Conservation (phyloP, 1,139 yeast genomes). For the Debaryomycetaceae sp. region DNA sequence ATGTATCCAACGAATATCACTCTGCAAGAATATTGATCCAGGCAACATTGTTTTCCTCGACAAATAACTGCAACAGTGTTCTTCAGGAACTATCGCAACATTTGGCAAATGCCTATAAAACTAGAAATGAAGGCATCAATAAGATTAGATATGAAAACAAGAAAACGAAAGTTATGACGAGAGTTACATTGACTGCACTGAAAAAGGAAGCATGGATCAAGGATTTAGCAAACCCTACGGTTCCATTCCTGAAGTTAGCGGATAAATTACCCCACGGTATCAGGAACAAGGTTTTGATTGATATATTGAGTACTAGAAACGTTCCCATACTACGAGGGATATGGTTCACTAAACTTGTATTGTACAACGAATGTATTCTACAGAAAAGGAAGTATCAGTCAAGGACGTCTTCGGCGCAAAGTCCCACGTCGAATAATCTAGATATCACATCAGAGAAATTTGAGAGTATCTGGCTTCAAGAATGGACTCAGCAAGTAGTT, state of each 20-base stretch:
- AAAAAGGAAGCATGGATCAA: slow-evolving; percentile 81
- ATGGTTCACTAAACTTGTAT: slow-evolving; percentile 87
- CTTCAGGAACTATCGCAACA: slow-evolving; percentile 44
- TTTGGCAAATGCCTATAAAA: slow-evolving; percentile 60
- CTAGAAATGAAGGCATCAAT: slow-evolving; percentile 61
- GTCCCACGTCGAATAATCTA: slow-evolving; percentile 7
- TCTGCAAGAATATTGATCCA: slow-evolving; percentile 52
- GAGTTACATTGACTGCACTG: slow-evolving; percentile 86
- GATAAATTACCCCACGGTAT: slow-evolving; percentile 91
- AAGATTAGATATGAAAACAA: slow-evolving; percentile 51
- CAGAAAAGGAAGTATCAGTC: slow-evolving; percentile 48
- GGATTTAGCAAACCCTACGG: slow-evolving; percentile 65
- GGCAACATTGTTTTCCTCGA: slow-evolving; percentile 38
- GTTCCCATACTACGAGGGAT: slow-evolving; percentile 78
- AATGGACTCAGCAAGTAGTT: slow-evolving; percentile 82
- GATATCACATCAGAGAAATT: slow-evolving; percentile 24
- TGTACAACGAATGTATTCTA: slow-evolving; percentile 75
- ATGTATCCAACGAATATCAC: slow-evolving; percentile 51
- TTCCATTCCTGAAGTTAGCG: slow-evolving; percentile 65
- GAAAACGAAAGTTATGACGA: slow-evolving; percentile 71
- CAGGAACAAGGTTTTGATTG: slow-evolving; percentile 66
- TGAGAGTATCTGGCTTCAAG: slow-evolving; percentile 68
- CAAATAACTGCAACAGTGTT: slow-evolving; percentile 35
- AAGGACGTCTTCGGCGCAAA: slow-evolving; percentile 10
- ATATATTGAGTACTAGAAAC: slow-evolving; percentile 59